phyloP scores from a whole-genome alignment of 139 green algal genomes.

The Volvox africanus region DNA sequence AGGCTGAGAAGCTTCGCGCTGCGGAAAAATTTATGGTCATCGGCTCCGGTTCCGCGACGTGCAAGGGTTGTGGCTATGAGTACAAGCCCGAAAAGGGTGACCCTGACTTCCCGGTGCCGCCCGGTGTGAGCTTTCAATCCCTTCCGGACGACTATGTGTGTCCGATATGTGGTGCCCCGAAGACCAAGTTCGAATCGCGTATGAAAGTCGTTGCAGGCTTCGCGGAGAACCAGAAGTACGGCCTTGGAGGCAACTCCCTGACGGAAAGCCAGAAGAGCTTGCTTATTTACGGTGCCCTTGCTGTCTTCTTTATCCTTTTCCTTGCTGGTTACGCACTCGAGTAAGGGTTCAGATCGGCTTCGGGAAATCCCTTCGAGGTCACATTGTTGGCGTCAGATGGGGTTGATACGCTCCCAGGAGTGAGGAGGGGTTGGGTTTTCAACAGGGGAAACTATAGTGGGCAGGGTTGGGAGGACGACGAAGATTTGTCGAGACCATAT shows the following conservation, averaged over 20 bases:
- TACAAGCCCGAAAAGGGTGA: constrained; percentile 89
- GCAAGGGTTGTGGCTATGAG: constrained; percentile 81
- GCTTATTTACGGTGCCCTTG: constrained; percentile 93
- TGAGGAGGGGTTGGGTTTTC: not conserved
- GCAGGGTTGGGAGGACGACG: not conserved
- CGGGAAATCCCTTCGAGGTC: not conserved
- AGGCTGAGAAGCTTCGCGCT: constrained; percentile 82
- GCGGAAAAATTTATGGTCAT: constrained; percentile 95
- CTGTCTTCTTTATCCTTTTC: constrained; percentile 91
- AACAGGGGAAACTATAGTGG: not conserved
- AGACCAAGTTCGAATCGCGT: constrained; percentile 79
- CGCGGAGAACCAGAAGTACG: constrained; percentile 95
- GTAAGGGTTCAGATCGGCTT: constrained; percentile 41
- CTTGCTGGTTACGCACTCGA: constrained; percentile 89
- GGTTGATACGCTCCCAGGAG: not conserved
- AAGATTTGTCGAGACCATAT: not conserved
- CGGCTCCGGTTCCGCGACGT: constrained; percentile 81
- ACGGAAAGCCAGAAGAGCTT: constrained; percentile 90
- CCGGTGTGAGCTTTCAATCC: constrained; percentile 81
- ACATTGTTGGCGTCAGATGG: not conserved
- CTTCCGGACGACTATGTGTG: constrained; percentile 95
- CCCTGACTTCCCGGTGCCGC: constrained; percentile 89
- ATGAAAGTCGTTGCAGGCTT: constrained; percentile 91
- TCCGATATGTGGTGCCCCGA: constrained; percentile 88
- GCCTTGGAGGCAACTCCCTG: constrained; percentile 92